A percentile compares a stretch with the other conserved stretches of the same genome.
phyloP scores from a whole-genome alignment of 2,329 filamentous ascomycete genomes.

The Tolypocladium tundrense region DNA sequence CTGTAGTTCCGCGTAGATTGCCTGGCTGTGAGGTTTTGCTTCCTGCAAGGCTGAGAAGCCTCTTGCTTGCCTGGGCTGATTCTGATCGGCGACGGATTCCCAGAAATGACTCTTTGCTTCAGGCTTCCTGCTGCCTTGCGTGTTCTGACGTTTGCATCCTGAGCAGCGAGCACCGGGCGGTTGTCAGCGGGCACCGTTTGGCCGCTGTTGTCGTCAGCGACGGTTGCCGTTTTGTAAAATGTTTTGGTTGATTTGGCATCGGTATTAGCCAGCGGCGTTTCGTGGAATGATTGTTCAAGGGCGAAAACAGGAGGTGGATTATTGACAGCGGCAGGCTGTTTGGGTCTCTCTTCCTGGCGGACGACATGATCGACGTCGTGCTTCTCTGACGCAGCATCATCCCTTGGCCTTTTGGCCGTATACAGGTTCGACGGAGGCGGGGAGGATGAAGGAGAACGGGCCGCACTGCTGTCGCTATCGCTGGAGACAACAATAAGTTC shows the following conservation, averaged over 20 bases:
- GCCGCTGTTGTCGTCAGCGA: no score
- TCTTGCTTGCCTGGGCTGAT: not conserved
- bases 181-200: no score
- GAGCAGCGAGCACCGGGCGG: not conserved
- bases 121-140: not conserved
- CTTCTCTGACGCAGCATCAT: not conserved
- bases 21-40: not conserved
- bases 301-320: not conserved
- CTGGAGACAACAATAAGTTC: not conserved
- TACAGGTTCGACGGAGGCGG: not conserved
- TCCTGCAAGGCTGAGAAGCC: not conserved
- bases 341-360: not conserved
- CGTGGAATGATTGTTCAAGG: not conserved
- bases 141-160: not conserved
- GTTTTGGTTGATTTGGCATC: no score
- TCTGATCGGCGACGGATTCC: not conserved
- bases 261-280: not conserved
- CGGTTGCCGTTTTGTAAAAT: no score
- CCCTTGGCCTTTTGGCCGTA: not conserved
- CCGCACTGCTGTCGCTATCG: not conserved
- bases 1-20: conserved; percentile 1
- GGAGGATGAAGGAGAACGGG: not conserved
- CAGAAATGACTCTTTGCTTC: not conserved
- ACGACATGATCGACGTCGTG: not conserved
- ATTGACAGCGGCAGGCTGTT: not conserved